Evolutionary conservation across 116 monocot genomes (phyloP).

Genomic region (Papilionanthe hybrid): DNA sequence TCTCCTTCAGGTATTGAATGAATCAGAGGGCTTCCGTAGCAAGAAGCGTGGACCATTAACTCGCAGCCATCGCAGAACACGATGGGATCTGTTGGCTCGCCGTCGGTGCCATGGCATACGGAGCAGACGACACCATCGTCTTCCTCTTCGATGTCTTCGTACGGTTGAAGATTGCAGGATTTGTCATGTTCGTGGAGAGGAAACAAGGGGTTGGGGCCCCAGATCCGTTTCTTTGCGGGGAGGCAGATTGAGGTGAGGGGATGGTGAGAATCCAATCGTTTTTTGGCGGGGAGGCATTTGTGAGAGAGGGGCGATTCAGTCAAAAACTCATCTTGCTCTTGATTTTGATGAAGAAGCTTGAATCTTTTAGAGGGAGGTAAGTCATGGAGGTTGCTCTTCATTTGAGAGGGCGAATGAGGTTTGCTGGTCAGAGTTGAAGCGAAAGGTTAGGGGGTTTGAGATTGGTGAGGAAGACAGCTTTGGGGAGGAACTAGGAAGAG

Average conservation of each 20-base stretch:
- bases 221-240: slow-evolving; percentile 71
- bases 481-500: neutral
- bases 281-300: slow-evolving; percentile 54
- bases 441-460: neutral
- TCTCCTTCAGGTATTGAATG: slow-evolving; percentile 65
- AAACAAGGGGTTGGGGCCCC: slow-evolving; percentile 34
- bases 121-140: slow-evolving; percentile 77
- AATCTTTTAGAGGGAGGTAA: slow-evolving; percentile 70
- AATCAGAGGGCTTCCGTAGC: slow-evolving; percentile 80
- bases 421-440: neutral
- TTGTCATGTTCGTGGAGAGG: slow-evolving; percentile 2
- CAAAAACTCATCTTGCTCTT: neutral
- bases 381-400: slow-evolving; percentile 23
- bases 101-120: slow-evolving; percentile 84
- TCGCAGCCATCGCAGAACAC: slow-evolving; percentile 98
- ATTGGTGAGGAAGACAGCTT: neutral
- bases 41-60: slow-evolving; percentile 74
- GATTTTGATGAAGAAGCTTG: slow-evolving; percentile 39
- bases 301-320: neutral
- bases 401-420: neutral
- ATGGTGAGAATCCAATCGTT: slow-evolving; percentile 20
- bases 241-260: slow-evolving; percentile 17
- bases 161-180: neutral
- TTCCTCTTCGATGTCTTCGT: slow-evolving; percentile 17
- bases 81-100: slow-evolving; percentile 66